Base-by-base conservation (phyloP, 805 yeast genomes). In the Naumovozyma dairenensis region DNA sequence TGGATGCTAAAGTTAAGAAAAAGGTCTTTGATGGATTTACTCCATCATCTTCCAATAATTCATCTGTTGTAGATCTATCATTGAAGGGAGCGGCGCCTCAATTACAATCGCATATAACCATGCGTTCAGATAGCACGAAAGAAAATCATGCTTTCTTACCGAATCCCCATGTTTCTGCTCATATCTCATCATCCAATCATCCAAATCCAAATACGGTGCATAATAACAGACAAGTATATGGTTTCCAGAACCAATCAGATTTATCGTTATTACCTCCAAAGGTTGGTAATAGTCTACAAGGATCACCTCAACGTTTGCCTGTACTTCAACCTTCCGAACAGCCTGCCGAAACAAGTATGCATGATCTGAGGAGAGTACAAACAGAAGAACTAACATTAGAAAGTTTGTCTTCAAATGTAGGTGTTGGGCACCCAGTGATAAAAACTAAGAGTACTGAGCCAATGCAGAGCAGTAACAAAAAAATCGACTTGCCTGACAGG, bases 21-120 rank as follows among this genome's bases (percentile, higher is more conserved):
- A 81, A 80, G 8, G 74, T 77, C 0, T 80, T 80, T 55, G 77
- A 83, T 33, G 79, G 75, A 37, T 79, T 75, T 53, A 76, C 80
- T 25, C 86, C 87, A 1, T 62, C 71, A 2, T 61, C 77, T n/a
- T 77, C 86, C 2, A 65, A 86, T 44, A 71, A 62, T 25, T 62
- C 67, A 2, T 68, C 75, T 2, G 53, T 50, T 16, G 35, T 57
- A 15, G 72, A 69, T 42, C 42, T 59, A 15, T 34, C 46, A 10
- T 53, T 53, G 28, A 48, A 48, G 25, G 38, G 36, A n/a, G 43
- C 51, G 25, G 45, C 51, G 5, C 53, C 55, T 14, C 26, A 24
- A 24, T 12, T 24, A 24, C 26, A 24, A 10, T 24, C 26, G 7
- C 14, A 24, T 12, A 10, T 14, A 14, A 12, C 26, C 26, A 24